Conservation (phyloP, 345 rosid genomes). For the Streptanthus diversifolius region DNA sequence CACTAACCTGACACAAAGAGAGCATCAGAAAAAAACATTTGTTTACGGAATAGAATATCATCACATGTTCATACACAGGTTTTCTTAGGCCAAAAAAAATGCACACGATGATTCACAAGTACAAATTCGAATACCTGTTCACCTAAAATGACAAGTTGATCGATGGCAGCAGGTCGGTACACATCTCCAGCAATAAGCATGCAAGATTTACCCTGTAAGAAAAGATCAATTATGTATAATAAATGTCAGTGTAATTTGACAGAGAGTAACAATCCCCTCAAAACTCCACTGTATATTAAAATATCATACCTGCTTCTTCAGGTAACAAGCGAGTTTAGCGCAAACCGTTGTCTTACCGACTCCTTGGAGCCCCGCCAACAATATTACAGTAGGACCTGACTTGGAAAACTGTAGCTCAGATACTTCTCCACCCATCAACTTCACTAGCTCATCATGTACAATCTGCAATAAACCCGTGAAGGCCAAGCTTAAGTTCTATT, state of each 20-base stretch:
- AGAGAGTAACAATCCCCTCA: neutral
- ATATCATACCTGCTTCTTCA: conserved; percentile 74
- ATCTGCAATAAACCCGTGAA: conserved; percentile 43
- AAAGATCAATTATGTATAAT: neutral
- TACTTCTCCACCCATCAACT: conserved; percentile 98
- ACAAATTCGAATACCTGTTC: conserved; percentile 59
- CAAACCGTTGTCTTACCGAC: conserved; percentile 98
- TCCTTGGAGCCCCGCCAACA: conserved; percentile 96
- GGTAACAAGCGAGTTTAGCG: conserved; percentile 86
- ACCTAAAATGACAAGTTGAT: conserved; percentile 93
- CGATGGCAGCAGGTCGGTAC: conserved; percentile 97
- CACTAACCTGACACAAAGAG: conserved; percentile 67
- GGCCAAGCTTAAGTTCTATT: neutral
- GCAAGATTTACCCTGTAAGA: conserved; percentile 75
- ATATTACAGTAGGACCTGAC: conserved; percentile 75
- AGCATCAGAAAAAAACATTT: conserved; percentile 29
- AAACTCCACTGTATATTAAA: neutral
- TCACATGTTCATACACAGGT: neutral
- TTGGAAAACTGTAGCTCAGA: conserved; percentile 83
- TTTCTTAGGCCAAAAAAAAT: neutral
- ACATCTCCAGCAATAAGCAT: conserved; percentile 99
- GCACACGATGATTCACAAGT: neutral
- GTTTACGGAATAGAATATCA: neutral
- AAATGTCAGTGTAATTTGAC: conserved; percentile 14
- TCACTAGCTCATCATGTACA: conserved; percentile 86